Evolutionary conservation across 768 basidiomycete genomes (phyloP).

Genomic region (Mycena vitilis): DNA sequence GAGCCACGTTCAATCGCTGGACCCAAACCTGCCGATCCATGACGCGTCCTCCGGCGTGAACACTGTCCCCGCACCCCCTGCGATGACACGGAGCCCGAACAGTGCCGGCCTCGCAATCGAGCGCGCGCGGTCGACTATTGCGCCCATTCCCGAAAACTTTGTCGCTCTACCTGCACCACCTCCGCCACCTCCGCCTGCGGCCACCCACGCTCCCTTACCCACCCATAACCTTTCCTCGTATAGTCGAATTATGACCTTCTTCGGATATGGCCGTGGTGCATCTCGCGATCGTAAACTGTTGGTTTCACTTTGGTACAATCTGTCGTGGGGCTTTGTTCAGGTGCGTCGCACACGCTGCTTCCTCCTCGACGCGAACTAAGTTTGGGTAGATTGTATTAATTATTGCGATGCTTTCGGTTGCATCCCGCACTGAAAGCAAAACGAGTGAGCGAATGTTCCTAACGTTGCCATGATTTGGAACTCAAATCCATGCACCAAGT

Average conservation of each 20-base stretch:
- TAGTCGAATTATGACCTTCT: constrained; percentile 48
- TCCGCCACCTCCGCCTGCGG: constrained; percentile 21
- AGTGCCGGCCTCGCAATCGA: constrained; percentile 26
- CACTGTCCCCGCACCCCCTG: constrained; percentile 5
- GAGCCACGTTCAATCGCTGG: constrained; percentile 32
- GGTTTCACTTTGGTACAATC: constrained; percentile 58
- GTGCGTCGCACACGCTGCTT: constrained; percentile 45
- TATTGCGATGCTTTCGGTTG: constrained; percentile 57
- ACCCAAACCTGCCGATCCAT: constrained; percentile 14
- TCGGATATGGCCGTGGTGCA: constrained; percentile 67
- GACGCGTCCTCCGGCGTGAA: constrained; percentile 12
- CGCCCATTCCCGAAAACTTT: constrained; percentile 30
- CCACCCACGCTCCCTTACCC: constrained; percentile 36
- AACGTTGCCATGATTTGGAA: too few relatives aligned
- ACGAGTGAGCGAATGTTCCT: constrained; percentile 34
- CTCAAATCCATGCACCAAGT: constrained; percentile 13
- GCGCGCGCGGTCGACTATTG: constrained; percentile 29
- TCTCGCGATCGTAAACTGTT: constrained; percentile 59
- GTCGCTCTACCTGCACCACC: constrained; percentile 35
- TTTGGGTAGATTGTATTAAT: constrained; percentile 59
- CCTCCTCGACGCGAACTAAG: constrained; percentile 9
- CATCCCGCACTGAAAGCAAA: constrained; percentile 57
- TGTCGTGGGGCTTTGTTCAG: constrained; percentile 60
- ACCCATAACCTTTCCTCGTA: constrained; percentile 43
- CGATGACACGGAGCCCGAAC: background rate